Percentiles rank a stretch among this genome's conserved stretches.
These are phyloP conservation scores for Alternaria longipes DNA, from an alignment of 2,329 filamentous ascomycete genomes.

Conservation along the genomic window DNA sequence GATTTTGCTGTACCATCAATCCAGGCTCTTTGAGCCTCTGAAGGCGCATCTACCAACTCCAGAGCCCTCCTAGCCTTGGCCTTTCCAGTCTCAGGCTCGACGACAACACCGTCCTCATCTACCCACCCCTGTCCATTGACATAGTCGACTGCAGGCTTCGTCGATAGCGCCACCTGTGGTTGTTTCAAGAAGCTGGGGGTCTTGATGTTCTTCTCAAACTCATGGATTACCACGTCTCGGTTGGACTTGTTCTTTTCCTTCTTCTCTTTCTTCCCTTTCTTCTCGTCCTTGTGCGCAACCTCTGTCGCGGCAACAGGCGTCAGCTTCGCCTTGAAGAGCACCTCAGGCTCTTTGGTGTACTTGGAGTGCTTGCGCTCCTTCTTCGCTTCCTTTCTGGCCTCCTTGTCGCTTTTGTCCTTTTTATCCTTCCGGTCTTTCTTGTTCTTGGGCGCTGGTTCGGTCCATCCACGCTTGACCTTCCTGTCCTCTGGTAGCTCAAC, in stretches of 20 bases:
- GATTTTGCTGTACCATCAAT: conserved; percentile 29
- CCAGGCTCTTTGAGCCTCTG: conserved; percentile 32
- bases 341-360: conserved; percentile 81
- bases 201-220: conserved; percentile 86
- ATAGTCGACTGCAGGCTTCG: conserved; percentile 68
- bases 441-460: conserved; percentile 63
- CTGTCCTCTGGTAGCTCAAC: conserved; percentile 76
- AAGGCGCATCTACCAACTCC: conserved; percentile 43
- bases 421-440: conserved; percentile 57
- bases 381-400: conserved; percentile 61
- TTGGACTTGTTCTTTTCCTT: conserved; percentile 66
- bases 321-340: conserved; percentile 83
- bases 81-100: conserved; percentile 65
- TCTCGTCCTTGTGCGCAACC: conserved; percentile 53
- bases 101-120: conserved; percentile 77
- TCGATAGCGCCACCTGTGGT: conserved; percentile 54
- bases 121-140: conserved; percentile 91
- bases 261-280: conserved; percentile 64
- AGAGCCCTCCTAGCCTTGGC: conserved; percentile 45
- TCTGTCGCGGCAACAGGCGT: conserved; percentile 57
- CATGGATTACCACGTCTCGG: conserved; percentile 76
- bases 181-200: conserved; percentile 82
- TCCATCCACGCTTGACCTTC: conserved; percentile 91
- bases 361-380: conserved; percentile 73
- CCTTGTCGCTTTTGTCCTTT: conserved; percentile 56